Base-by-base conservation (phyloP, 2,329 filamentous ascomycete species). In the Alternaria sp. region DNA sequence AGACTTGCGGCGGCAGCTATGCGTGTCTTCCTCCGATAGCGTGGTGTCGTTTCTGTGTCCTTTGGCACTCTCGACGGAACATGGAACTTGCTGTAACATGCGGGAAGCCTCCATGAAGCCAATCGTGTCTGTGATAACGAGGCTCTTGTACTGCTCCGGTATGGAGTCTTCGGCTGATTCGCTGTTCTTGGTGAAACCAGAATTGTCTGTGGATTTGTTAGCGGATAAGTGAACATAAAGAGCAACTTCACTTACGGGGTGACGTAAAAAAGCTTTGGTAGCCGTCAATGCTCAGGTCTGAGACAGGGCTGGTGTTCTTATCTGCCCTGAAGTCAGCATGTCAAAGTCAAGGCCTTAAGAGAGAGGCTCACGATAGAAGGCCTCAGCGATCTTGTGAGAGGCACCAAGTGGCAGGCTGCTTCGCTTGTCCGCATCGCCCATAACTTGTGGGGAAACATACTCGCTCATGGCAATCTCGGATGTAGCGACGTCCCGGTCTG, bases 261-360 rank as follows among this genome's bases (percentile, higher is more conserved):
- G 4, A 7, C n/a, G 1, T 3, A 9, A n/a, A 3, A 10, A 14
- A 31, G 21, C 2, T 14, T 11, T 14, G 1, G 29, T 14, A 4
- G 11, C 1, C 8, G 13, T 8, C 21, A 3, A 34, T 24, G 4
- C 29, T 4, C 14, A 5, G 5, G 10, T 28, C n/a, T 21, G 10
- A 14, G 11, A 1, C 0, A 9, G 21, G 21, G 11, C 10, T 46
- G 8, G 2, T 45, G 33, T 11, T 17, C 9, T 11, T 23, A 13
- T 23, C 41, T 54, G 13, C 4, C 5, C 5, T 0, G 1, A 2
- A n/a, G 13, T 48, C 11, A 48, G 44, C 29, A 48, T 11, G 13
- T 4, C 2, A 8, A 4, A n/a, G 2, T n/a, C 8, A 17, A 24
- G 5, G 13, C 9, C 2, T n/a, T 24, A 1, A 1, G 1, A n/a